Conservation (phyloP, 2,329 filamentous ascomycete genomes). For the Colletotrichum destructivum region DNA sequence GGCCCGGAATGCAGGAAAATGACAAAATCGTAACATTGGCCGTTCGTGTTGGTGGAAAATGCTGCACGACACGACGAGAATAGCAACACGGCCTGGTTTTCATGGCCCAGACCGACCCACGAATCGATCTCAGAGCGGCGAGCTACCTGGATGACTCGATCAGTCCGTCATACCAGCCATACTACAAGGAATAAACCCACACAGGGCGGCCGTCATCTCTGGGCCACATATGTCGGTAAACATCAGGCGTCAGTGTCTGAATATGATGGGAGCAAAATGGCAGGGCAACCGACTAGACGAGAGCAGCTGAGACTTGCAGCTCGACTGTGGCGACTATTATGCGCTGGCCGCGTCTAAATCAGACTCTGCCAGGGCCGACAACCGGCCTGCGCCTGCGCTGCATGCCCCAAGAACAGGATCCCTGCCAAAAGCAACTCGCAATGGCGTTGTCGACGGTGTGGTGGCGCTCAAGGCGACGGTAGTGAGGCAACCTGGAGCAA, state of each 20-base stretch:
- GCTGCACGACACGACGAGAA: slow-evolving; percentile 34
- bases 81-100: slow-evolving; percentile 32
- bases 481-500: slow-evolving; percentile 36
- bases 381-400: slow-evolving; percentile 8
- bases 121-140: slow-evolving; percentile 16
- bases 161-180: slow-evolving; percentile 11
- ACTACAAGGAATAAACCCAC: not conserved
- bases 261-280: slow-evolving; percentile 12
- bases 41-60: slow-evolving; percentile 18
- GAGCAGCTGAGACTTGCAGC: slow-evolving; percentile 42
- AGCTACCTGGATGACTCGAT: slow-evolving; percentile 15
- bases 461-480: slow-evolving; percentile 36
- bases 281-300: slow-evolving; percentile 1
- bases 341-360: slow-evolving; percentile 42
- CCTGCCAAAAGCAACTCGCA: slow-evolving; percentile 34
- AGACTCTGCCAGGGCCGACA: slow-evolving; percentile 18
- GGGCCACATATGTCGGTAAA: slow-evolving; percentile 4
- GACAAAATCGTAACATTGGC: slow-evolving; percentile 5
- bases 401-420: slow-evolving; percentile 17
- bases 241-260: not conserved
- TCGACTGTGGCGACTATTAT: slow-evolving; percentile 42
- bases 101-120: slow-evolving; percentile 30
- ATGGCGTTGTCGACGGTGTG: slow-evolving; percentile 6
- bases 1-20: slow-evolving; percentile 17
- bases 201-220: not conserved